These are phyloP conservation scores for Yamadazyma diddensiae DNA, from an alignment of 1,139 yeast genomes.

Conservation along the genomic window DNA sequence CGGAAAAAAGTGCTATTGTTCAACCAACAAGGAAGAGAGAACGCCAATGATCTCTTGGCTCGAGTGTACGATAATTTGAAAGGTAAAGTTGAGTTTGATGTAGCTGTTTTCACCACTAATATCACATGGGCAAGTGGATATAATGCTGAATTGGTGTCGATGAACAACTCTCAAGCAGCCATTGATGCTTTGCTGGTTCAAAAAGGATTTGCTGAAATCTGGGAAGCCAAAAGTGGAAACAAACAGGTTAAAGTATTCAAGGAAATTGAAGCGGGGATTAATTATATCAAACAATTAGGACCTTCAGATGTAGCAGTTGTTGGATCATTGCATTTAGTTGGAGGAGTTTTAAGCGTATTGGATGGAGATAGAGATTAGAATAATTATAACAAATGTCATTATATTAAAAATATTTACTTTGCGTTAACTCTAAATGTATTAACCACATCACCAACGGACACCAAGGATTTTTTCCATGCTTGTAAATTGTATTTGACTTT, in stretches of 20 bases:
- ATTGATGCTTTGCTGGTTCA: conserved; percentile 84
- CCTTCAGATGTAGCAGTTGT: conserved; percentile 79
- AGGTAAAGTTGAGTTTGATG: conserved; percentile 50
- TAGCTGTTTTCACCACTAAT: conserved; percentile 85
- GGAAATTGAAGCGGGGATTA: conserved; percentile 74
- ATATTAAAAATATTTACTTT: conserved; percentile 14
- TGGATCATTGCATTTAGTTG: conserved; percentile 92
- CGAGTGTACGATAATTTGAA: conserved; percentile 46
- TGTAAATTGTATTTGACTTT: conserved; percentile 33
- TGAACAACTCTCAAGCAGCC: conserved; percentile 74
- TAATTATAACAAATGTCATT: not conserved
- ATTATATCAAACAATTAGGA: conserved; percentile 46
- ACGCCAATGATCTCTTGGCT: conserved; percentile 63
- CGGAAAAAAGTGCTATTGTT: conserved; percentile 57
- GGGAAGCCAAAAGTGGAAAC: conserved; percentile 49
- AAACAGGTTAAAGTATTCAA: conserved; percentile 45
- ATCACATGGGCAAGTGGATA: conserved; percentile 90
- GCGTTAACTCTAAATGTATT: conserved; percentile 44
- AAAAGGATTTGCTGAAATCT: conserved; percentile 63
- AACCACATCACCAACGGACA: conserved; percentile 43
- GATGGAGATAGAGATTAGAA: conserved; percentile 44
- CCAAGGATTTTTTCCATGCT: conserved; percentile 41
- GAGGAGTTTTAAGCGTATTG: conserved; percentile 85
- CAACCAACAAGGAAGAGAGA: conserved; percentile 89
- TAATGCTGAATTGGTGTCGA: conserved; percentile 78